These are phyloP conservation scores for Plantago coronopus DNA, from an alignment of 305 asterid genomes.

Conservation along the genomic window DNA sequence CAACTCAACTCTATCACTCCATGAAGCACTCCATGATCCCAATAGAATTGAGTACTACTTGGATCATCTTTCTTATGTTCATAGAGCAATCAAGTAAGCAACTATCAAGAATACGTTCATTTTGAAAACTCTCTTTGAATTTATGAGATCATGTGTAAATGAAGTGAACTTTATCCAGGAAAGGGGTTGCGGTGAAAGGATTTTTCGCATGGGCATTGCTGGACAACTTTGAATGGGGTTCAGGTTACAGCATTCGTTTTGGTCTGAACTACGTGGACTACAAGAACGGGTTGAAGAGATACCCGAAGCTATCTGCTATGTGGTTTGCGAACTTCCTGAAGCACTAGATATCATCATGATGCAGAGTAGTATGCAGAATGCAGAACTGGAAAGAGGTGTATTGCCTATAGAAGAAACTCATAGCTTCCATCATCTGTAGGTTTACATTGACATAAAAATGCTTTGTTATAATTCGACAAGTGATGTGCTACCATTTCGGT, in stretches of 20 bases:
- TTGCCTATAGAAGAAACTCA: too few relatives aligned
- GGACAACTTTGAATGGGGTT: conserved; percentile 13
- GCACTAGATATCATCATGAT: neutral
- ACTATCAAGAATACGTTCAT: neutral
- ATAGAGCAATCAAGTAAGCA: conserved; percentile 14
- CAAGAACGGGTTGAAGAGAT: conserved; percentile 2
- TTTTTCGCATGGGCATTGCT: conserved; percentile 15
- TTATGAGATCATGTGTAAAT: neutral
- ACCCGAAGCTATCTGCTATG: conserved; percentile 9
- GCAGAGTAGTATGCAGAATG: too few relatives aligned
- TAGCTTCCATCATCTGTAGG: too few relatives aligned
- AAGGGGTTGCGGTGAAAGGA: conserved; percentile 16
- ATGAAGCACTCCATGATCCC: conserved; percentile 7
- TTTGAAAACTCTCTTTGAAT: neutral
- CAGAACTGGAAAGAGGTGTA: too few relatives aligned
- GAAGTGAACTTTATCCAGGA: neutral
- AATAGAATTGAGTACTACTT: conserved; percentile 6
- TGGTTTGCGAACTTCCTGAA: conserved; percentile 9
- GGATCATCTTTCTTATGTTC: conserved; percentile 7
- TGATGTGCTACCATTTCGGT: too few relatives aligned
- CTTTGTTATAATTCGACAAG: too few relatives aligned
- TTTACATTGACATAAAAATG: too few relatives aligned
- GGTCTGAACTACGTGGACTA: conserved; percentile 13
- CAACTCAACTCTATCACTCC: conserved; percentile 9
- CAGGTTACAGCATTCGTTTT: conserved; percentile 10